Percentiles rank a stretch among this genome's conserved stretches.
phyloP scores from a whole-genome alignment of 208 protist species.

The Strigomonas culicis region DNA sequence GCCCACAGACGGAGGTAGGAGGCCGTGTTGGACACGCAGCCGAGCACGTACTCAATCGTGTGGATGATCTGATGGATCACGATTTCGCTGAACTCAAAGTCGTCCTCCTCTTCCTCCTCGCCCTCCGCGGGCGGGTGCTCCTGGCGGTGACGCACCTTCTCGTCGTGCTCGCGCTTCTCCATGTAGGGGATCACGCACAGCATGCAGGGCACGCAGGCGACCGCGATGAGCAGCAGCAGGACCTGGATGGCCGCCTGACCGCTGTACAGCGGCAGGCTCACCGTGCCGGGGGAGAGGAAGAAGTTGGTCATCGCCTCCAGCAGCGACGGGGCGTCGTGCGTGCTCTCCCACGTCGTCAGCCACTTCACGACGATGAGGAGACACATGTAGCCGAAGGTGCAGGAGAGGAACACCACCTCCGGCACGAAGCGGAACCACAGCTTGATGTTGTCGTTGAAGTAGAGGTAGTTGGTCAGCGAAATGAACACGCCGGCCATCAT shows the following conservation, averaged over 20 bases:
- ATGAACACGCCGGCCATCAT: constrained; percentile 97
- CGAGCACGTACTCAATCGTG: constrained; percentile 99
- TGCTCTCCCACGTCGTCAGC: constrained; percentile 86
- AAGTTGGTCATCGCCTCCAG: constrained; percentile 93
- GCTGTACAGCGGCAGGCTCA: constrained; percentile 66
- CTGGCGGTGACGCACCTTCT: constrained; percentile 22
- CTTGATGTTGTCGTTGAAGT: constrained; percentile 89
- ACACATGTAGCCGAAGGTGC: constrained; percentile 96
- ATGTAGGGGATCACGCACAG: constrained; percentile 83
- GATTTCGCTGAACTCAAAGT: constrained; percentile 94
- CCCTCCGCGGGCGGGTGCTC: constrained; percentile 19
- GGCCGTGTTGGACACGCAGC: constrained; percentile 99
- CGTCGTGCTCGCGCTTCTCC: constrained; percentile 46
- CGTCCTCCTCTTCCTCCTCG: constrained; percentile 53
- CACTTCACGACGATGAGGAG: constrained; percentile 98
- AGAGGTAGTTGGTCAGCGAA: constrained; percentile 89
- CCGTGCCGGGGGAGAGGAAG: constrained; percentile 83
- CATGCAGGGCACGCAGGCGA: constrained; percentile 78
- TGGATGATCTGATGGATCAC: constrained; percentile 99
- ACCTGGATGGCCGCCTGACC: constrained; percentile 84
- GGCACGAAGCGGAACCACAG: constrained; percentile 95
- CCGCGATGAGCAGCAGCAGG: constrained; percentile 67
- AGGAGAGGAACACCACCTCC: constrained; percentile 95
- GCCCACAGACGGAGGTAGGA: constrained; percentile 99
- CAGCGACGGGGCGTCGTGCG: constrained; percentile 77